Conservation (phyloP, 306 rosid genomes). For the Pterocarpus santalinus region DNA sequence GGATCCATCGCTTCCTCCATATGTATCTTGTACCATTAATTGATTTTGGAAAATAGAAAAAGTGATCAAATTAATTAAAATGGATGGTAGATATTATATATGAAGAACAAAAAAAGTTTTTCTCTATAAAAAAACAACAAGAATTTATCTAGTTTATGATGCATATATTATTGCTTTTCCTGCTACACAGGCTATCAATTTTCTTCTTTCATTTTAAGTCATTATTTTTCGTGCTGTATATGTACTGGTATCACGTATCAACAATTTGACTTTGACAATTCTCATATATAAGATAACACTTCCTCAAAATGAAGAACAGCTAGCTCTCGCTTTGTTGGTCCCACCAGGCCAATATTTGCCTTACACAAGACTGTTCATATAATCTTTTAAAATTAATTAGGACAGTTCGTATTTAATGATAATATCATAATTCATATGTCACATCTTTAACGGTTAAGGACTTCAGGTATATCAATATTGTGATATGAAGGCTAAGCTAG, state of each 20-base stretch:
- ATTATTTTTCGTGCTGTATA: not conserved
- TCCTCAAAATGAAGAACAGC: not conserved
- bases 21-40: no score
- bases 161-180: not conserved
- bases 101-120: no score
- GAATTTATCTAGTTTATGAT: not conserved
- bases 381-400: not conserved
- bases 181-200: not conserved
- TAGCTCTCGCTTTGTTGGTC: not conserved
- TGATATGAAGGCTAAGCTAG: not conserved
- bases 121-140: no score
- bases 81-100: no score
- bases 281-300: not conserved
- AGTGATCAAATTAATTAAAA: no score
- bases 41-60: no score
- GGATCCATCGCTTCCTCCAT: no score
- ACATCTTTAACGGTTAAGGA: not conserved
- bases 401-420: not conserved
- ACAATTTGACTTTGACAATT: not conserved
- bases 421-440: slow-evolving; percentile 8
- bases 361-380: not conserved
- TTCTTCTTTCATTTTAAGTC: not conserved
- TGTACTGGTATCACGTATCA: not conserved
- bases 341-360: not conserved
- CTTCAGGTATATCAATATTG: not conserved